A percentile compares a stretch with the other conserved stretches of the same genome.
Evolutionary conservation across 1,284 basidiomycete species (phyloP).

Genomic region (Fomes fomentarius): DNA sequence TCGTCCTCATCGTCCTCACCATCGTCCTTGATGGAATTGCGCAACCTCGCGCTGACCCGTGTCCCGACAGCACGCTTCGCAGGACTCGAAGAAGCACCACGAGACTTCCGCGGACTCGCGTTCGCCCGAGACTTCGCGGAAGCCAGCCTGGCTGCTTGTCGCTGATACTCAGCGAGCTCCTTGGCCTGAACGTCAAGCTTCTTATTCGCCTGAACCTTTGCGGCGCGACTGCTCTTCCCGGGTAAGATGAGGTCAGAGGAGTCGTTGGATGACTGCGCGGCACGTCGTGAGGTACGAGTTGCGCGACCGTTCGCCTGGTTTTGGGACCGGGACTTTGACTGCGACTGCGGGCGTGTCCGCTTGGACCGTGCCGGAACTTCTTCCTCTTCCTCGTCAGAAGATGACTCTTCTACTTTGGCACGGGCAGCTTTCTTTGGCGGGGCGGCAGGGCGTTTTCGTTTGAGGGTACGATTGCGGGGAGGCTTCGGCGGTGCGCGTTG

Average conservation of each 20-base stretch:
- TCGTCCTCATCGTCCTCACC: conserved; percentile 46
- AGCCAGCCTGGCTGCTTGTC: conserved; percentile 41
- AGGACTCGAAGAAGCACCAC: conserved; percentile 15
- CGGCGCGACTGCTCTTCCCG: conserved; percentile 54
- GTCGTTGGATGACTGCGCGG: conserved; percentile 28
- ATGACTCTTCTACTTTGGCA: conserved; percentile 17
- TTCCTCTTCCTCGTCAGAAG: conserved; percentile 23
- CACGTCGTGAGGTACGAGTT: conserved; percentile 28
- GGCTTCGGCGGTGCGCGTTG: conserved; percentile 69
- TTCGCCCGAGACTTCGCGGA: neutral
- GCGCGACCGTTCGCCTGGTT: conserved; percentile 17
- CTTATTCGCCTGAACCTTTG: conserved; percentile 71
- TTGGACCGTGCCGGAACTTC: conserved; percentile 31
- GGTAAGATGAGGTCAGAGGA: conserved; percentile 30
- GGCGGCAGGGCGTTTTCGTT: conserved; percentile 53
- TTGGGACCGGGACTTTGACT: neutral
- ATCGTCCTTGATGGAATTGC: conserved; percentile 40
- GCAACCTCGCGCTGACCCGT: conserved; percentile 65
- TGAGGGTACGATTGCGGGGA: conserved; percentile 44
- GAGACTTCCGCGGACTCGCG: conserved; percentile 20
- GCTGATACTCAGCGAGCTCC: conserved; percentile 63
- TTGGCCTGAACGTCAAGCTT: conserved; percentile 70
- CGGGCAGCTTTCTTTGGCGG: conserved; percentile 19
- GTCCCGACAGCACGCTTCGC: conserved; percentile 52
- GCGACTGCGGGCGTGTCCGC: conserved; percentile 27